Conservation (phyloP, 148 eudicot genomes). For the Arctostaphylos glauca region DNA sequence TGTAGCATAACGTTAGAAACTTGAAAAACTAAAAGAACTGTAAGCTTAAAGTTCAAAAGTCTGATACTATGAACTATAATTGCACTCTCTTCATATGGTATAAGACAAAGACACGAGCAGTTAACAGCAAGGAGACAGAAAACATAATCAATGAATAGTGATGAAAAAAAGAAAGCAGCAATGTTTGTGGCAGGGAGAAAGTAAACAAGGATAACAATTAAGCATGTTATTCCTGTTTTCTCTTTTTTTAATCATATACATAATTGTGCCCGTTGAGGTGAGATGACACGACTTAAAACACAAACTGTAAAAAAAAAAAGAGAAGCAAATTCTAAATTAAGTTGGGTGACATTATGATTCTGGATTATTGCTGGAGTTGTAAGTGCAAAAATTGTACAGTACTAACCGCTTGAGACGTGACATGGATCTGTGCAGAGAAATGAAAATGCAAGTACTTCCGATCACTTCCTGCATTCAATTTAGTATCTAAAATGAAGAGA, state of each 20-base stretch:
- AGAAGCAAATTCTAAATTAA: background rate
- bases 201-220: background rate
- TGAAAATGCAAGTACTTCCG: conserved; percentile 79
- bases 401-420: conserved; percentile 80
- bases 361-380: background rate
- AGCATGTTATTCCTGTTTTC: background rate
- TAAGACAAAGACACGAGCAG: background rate
- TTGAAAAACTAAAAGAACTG: background rate
- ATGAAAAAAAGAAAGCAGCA: background rate
- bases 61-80: background rate
- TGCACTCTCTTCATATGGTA: background rate
- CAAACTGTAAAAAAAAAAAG: background rate
- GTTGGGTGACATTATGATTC: background rate
- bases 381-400: conserved; percentile 2
- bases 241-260: background rate
- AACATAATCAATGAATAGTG: background rate
- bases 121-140: conserved; percentile 4
- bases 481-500: background rate
- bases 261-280: background rate
- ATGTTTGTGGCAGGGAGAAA: background rate
- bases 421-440: conserved; percentile 92
- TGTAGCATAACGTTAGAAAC: background rate
- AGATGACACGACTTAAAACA: background rate
- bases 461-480: conserved; percentile 57
- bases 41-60: background rate